phyloP scores from a whole-genome alignment of 2,329 filamentous ascomycete species.

The Penicillium sp. region DNA sequence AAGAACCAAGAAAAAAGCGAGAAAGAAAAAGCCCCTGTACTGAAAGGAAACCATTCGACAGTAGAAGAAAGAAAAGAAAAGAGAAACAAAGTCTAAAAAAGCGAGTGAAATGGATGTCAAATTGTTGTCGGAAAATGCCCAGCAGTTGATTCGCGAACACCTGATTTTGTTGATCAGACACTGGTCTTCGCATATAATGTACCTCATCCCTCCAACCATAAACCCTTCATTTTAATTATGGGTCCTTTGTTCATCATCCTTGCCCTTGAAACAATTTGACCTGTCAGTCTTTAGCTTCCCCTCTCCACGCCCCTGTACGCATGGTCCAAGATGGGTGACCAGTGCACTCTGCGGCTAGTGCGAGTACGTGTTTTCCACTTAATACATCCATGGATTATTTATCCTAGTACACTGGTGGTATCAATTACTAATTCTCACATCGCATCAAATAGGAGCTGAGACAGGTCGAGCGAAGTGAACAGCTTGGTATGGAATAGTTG shows the following conservation, averaged over 20 bases:
- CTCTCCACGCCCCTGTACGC: too few species aligned
- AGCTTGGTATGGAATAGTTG: conserved; percentile 9
- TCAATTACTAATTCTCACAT: neutral
- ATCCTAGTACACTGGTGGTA: neutral
- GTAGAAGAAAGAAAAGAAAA: neutral
- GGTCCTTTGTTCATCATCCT: neutral
- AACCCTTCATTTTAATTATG: neutral
- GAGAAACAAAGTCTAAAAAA: neutral
- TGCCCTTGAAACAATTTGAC: too few species aligned
- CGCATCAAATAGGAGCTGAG: conserved; percentile 12
- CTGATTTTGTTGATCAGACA: neutral
- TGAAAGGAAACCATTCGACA: neutral
- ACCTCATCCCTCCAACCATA: neutral
- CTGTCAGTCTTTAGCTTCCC: neutral
- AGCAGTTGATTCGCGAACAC: neutral
- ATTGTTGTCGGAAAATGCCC: neutral
- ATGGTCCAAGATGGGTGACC: conserved; percentile 14
- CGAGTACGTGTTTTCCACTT: conserved; percentile 9
- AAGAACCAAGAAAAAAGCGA: neutral
- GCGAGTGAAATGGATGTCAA: neutral
- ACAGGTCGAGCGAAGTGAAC: conserved; percentile 13
- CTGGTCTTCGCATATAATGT: neutral
- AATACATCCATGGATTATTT: neutral
- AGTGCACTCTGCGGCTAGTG: conserved; percentile 17
- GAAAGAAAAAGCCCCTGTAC: neutral